Evolutionary conservation across 1,284 basidiomycete genomes (phyloP).

Genomic region (Leccinum pachyderme): DNA sequence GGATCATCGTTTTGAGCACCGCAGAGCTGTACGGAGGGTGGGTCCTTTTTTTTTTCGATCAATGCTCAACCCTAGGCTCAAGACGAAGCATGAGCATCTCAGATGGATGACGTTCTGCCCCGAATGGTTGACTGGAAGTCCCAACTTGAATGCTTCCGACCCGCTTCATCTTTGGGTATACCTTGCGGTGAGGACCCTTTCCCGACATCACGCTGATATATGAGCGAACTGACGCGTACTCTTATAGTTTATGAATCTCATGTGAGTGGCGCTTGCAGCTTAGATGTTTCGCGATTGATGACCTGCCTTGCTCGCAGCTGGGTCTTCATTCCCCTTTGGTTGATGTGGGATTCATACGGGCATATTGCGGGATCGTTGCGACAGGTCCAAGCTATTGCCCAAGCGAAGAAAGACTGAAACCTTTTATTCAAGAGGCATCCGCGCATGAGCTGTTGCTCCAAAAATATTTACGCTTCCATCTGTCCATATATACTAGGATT

Average conservation of each 20-base stretch:
- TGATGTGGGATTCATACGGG: slow-evolving; percentile 75
- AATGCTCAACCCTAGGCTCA: background rate
- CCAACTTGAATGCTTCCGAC: slow-evolving; percentile 69
- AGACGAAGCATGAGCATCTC: background rate
- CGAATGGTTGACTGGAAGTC: slow-evolving; percentile 78
- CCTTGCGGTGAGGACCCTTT: slow-evolving; percentile 41
- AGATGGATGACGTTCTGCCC: slow-evolving; percentile 86
- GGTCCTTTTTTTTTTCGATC: slow-evolving; percentile 17
- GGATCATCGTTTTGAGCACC: slow-evolving; percentile 74
- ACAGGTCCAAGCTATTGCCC: slow-evolving; percentile 35
- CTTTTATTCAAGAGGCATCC: background rate
- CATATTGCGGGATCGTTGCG: slow-evolving; percentile 64
- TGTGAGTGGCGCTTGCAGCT: slow-evolving; percentile 46
- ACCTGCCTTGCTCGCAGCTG: slow-evolving; percentile 48
- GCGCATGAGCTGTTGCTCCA: background rate
- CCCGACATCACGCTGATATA: background rate
- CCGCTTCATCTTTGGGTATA: slow-evolving; percentile 56
- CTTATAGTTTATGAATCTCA: slow-evolving; percentile 70
- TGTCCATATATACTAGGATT: background rate
- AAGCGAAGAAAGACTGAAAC: slow-evolving; percentile 38
- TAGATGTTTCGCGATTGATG: slow-evolving; percentile 4
- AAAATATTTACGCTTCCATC: too few species aligned
- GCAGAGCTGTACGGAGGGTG: slow-evolving; percentile 78
- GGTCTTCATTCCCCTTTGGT: slow-evolving; percentile 71
- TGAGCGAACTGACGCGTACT: slow-evolving; percentile 3